phyloP scores from a whole-genome alignment of 2,329 filamentous ascomycete species.

The Talaromyces sp. region DNA sequence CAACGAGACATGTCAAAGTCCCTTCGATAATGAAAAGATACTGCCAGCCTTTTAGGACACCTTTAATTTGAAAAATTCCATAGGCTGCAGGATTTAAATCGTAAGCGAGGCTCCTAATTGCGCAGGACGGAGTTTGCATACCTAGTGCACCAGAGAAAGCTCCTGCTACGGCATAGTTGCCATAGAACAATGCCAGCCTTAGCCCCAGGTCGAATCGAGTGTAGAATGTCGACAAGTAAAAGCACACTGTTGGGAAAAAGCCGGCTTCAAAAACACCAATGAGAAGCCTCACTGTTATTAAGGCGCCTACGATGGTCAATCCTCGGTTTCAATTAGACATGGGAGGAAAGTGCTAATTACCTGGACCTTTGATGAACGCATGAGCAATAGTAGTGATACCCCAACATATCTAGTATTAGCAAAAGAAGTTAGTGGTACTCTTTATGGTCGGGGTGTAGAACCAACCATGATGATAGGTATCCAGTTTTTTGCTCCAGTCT shows the following conservation, averaged over 20 bases:
- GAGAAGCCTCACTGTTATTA: conserved; percentile 1
- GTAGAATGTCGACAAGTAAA: conserved; percentile 60
- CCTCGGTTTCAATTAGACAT: not conserved
- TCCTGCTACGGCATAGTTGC: conserved; percentile 67
- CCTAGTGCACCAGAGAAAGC: conserved; percentile 63
- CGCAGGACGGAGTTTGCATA: not conserved
- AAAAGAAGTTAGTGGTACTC: not conserved
- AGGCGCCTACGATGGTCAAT: not conserved
- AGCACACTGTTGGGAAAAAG: conserved; percentile 55
- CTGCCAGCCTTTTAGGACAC: not conserved
- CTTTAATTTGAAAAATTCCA: not conserved
- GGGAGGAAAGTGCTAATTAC: not conserved
- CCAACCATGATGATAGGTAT: conserved; percentile 53
- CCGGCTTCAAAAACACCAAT: conserved; percentile 18
- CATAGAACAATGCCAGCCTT: conserved; percentile 65
- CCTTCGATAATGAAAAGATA: conserved; percentile 3
- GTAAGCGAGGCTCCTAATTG: not conserved
- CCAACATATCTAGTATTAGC: not conserved
- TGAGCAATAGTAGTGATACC: not conserved
- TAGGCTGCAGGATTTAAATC: not conserved
- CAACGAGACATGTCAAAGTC: not conserved
- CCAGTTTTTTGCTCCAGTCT: conserved; percentile 46
- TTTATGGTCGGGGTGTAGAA: not conserved
- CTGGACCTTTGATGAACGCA: not conserved
- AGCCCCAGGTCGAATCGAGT: conserved; percentile 68